Percentiles rank a stretch among this genome's conserved stretches.
These are phyloP conservation scores for Amanita polypyramis DNA, from an alignment of 768 basidiomycete species.

Conservation along the genomic window DNA sequence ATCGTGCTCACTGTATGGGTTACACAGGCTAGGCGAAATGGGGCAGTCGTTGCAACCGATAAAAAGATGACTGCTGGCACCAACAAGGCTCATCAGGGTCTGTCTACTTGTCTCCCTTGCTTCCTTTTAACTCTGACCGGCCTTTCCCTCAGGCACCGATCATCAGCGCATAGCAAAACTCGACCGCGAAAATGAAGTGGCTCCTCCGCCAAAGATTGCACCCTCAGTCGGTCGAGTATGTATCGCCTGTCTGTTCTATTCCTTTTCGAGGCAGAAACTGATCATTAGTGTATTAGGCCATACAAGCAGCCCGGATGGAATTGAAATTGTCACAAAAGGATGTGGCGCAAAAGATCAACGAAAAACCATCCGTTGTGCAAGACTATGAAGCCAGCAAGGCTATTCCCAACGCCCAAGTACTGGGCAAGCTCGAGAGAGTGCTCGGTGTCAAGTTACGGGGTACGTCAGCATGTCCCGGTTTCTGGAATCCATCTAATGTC, in stretches of 20 bases:
- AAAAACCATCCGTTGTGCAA: slow-evolving; percentile 80
- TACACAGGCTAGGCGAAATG: slow-evolving; percentile 59
- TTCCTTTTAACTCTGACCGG: neutral
- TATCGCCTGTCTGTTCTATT: slow-evolving; percentile 11
- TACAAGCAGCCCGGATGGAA: slow-evolving; percentile 70
- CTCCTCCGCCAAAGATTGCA: slow-evolving; percentile 76
- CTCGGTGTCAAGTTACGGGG: slow-evolving; percentile 88
- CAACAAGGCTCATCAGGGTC: slow-evolving; percentile 75
- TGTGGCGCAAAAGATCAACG: slow-evolving; percentile 85
- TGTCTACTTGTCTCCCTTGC: slow-evolving; percentile 11
- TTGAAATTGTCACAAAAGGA: slow-evolving; percentile 85
- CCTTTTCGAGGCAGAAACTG: slow-evolving; percentile 3
- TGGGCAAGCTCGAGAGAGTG: slow-evolving; percentile 79
- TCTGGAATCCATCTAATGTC: slow-evolving; percentile 7
- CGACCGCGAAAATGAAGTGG: slow-evolving; percentile 91
- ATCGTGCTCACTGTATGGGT: slow-evolving; percentile 1
- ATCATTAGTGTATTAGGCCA: slow-evolving; percentile 39
- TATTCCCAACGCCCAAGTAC: slow-evolving; percentile 77
- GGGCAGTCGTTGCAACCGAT: slow-evolving; percentile 73
- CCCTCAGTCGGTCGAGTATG: slow-evolving; percentile 64
- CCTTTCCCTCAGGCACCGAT: slow-evolving; percentile 64
- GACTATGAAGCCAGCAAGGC: slow-evolving; percentile 88
- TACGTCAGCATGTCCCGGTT: slow-evolving; percentile 20
- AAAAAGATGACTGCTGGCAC: slow-evolving; percentile 60
- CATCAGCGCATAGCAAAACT: slow-evolving; percentile 91